Conservation (phyloP, 495 filamentous ascomycete genomes). For the Xylaria nigripes region DNA sequence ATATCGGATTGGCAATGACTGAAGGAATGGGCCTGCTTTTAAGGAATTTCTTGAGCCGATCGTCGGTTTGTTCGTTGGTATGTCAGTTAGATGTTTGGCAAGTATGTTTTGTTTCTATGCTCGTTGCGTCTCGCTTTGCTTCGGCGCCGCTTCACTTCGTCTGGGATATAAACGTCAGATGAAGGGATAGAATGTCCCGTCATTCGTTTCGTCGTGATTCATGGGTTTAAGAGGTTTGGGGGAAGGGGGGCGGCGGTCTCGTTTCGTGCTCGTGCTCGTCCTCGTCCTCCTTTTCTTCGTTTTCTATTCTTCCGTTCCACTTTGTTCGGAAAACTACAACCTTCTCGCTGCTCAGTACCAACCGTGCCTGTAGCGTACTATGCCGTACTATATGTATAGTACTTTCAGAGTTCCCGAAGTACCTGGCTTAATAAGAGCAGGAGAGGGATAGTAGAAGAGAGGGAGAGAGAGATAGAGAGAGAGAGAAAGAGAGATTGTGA, state of each 20-base stretch:
- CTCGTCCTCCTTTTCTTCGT: not conserved
- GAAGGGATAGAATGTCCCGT: not conserved
- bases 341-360: not conserved
- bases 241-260: too few species aligned
- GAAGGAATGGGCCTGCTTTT: conserved; percentile 3
- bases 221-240: not conserved
- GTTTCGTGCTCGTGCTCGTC: not conserved
- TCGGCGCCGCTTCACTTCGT: not conserved
- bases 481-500: not conserved
- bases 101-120: conserved; percentile 1
- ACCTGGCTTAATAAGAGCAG: not conserved
- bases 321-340: not conserved
- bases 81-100: not conserved
- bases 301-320: not conserved
- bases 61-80: not conserved
- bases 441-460: not conserved
- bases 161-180: not conserved
- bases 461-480: too few species aligned
- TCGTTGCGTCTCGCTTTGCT: not conserved
- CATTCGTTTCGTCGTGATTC: not conserved
- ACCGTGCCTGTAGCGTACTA: too few species aligned
- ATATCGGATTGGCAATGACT: conserved; percentile 3
- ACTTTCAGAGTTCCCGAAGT: not conserved
- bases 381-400: not conserved
- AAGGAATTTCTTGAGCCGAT: not conserved